A percentile compares a stretch with the other conserved stretches of the same genome.
Conservation (phyloP, 179 eudicot genomes). For the Amaranthus tricolor region DNA sequence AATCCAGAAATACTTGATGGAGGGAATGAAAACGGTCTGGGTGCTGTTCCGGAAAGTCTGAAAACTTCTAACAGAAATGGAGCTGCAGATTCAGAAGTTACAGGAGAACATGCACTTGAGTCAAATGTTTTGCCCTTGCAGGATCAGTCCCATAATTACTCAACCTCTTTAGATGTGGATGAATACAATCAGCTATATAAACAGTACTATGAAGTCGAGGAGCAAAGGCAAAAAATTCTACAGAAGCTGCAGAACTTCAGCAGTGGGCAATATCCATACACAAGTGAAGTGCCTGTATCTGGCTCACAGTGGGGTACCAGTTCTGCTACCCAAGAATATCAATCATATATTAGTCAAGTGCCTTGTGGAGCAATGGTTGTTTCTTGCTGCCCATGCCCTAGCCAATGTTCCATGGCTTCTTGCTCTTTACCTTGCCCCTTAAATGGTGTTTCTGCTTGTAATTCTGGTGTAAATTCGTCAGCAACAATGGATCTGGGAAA, state of each 20-base stretch:
- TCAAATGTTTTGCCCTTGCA: constrained; percentile 30
- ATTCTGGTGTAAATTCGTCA: constrained; percentile 28
- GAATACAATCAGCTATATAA: constrained; percentile 56
- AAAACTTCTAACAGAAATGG: constrained; percentile 26
- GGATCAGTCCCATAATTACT: constrained; percentile 26
- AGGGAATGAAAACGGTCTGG: constrained; percentile 22
- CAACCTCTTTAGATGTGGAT: constrained; percentile 38
- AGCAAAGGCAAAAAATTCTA: constrained; percentile 67
- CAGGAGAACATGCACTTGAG: constrained; percentile 24
- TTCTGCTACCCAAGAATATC: constrained; percentile 46
- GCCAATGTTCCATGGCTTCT: constrained; percentile 50
- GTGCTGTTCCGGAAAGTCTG: constrained; percentile 20
- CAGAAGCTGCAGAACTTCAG: constrained; percentile 61
- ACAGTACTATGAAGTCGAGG: constrained; percentile 73
- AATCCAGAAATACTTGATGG: constrained; percentile 30
- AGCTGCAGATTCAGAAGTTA: constrained; percentile 24
- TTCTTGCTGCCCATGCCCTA: constrained; percentile 48
- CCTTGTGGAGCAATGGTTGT: constrained; percentile 38
- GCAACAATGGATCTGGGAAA: constrained; percentile 27
- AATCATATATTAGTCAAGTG: constrained; percentile 37
- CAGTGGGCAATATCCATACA: constrained; percentile 36
- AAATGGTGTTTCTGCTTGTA: constrained; percentile 28
- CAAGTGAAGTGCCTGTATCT: constrained; percentile 35
- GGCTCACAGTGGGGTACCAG: constrained; percentile 31
- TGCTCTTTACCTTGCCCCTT: constrained; percentile 41